Evolutionary conservation across 805 yeast species (phyloP).

Genomic region (Metschnikowia koreensis): DNA sequence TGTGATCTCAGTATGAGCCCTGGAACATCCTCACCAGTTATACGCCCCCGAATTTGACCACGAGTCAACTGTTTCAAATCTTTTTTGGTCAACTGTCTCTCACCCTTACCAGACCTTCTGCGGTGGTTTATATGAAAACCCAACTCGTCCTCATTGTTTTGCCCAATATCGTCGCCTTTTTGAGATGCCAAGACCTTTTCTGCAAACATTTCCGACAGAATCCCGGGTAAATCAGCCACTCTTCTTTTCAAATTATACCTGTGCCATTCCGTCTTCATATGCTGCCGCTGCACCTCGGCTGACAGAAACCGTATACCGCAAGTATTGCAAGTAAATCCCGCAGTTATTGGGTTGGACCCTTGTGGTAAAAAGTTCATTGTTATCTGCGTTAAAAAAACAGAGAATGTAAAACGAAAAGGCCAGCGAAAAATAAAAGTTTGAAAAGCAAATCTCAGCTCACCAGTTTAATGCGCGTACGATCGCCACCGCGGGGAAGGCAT

Average conservation of each 20-base stretch:
- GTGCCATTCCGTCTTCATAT: conserved; percentile 99
- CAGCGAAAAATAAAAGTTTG: background rate
- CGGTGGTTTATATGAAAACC: conserved; percentile 46
- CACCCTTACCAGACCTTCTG: conserved; percentile 23
- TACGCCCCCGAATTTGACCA: conserved; percentile 17
- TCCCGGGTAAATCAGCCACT: conserved; percentile 62
- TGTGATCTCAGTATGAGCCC: conserved; percentile 28
- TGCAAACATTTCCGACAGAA: conserved; percentile 50
- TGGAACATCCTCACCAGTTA: conserved; percentile 17
- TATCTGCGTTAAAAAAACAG: background rate
- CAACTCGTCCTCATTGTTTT: conserved; percentile 47
- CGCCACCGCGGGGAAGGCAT: background rate
- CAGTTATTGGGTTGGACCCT: conserved; percentile 26
- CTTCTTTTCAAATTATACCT: conserved; percentile 91
- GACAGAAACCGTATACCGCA: conserved; percentile 78
- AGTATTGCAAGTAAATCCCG: conserved; percentile 72
- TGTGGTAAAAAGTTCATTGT: conserved; percentile 23
- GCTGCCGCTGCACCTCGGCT: conserved; percentile 84
- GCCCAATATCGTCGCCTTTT: conserved; percentile 17
- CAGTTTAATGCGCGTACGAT: background rate
- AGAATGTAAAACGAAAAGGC: background rate
- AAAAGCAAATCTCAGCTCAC: background rate
- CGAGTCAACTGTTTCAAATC: conserved; percentile 29
- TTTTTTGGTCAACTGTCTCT: conserved; percentile 40
- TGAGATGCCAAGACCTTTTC: conserved; percentile 52